Percentiles rank a stretch among this genome's conserved stretches.
Evolutionary conservation across 257 asterid species (phyloP).

Genomic region (Leonotis leonurus): DNA sequence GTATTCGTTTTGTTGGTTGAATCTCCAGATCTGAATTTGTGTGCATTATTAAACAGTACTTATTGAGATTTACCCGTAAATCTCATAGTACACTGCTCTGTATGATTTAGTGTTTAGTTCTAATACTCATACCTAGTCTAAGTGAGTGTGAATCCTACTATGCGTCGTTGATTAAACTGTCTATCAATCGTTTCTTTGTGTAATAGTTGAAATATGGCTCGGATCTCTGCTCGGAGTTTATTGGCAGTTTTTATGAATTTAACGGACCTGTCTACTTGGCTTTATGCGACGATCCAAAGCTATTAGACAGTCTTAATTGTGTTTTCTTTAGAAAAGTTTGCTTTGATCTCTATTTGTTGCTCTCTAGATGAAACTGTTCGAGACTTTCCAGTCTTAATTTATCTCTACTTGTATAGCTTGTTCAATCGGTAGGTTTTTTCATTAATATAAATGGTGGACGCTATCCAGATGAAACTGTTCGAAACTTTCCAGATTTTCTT

Average conservation of each 20-base stretch:
- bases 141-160: background rate
- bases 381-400: too few species aligned
- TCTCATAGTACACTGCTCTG: background rate
- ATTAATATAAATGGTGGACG: background rate
- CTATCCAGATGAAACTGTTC: background rate
- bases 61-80: background rate
- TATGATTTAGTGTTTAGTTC: background rate
- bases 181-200: background rate
- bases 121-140: background rate
- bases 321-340: background rate
- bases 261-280: too few species aligned
- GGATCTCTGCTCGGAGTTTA: too few species aligned
- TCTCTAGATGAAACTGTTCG: background rate
- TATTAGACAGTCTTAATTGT: too few species aligned
- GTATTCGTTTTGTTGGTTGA: background rate
- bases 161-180: background rate
- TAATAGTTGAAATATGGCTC: too few species aligned
- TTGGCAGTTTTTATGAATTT: too few species aligned
- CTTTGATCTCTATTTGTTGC: background rate
- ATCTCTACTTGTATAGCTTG: background rate
- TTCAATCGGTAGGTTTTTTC: background rate
- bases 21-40: slow-evolving; percentile 17
- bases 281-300: too few species aligned
- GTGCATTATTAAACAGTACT: background rate
- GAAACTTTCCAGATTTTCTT: too few species aligned